Evolutionary conservation across 306 rosid genomes (phyloP), one percentile per base, ranked within the genome.

Genomic region (Casuarina glauca): DNA sequence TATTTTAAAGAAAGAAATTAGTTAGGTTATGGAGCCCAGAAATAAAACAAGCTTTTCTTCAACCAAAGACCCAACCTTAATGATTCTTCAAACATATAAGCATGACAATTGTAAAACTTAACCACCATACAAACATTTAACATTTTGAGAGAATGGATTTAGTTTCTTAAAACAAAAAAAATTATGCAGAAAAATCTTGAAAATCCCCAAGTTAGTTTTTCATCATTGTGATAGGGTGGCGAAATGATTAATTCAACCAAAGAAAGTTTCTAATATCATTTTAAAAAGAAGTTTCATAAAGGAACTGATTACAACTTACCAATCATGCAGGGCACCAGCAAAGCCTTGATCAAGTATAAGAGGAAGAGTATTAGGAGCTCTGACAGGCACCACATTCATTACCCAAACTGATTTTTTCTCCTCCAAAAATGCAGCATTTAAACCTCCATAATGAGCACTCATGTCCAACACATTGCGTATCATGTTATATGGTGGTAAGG

Each of bases 401-500:
- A 96, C 97, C 99, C 99, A 96, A 19, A 80, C 93, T 68, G 93
- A 87, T 89, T 96, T 96, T 83, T 82, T 86, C 81, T 85, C 92
- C 87, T 89, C 98, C 70, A 93, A 79, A 75, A 96, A 89, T 78
- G 99, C 99, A 77, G 98, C 88, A 80, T 91, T 93, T 72, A 96
- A 83, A 73, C 96, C 92, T 51, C 98, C 99, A 85, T 87, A 96
- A 77, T 86, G 93, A 76, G 98, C 91, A 85, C 49, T 90, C 97
- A 96, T 93, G 85, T 96, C 99, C 90, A 96, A 91, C 83, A 91
- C 97, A 86, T 96, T 96, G 76, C 96, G 93, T 76, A 96, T 76
- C 99, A 96, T 96, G 88, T 96, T 96, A 85, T 86, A 96, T 58
- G 99, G 98, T 77, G 99, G 98, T 78, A 96, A 73, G 45, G 99